Evolutionary conservation across 208 protist species (phyloP), one percentile per base, ranked within the genome.

Genomic region (Wallacemonas collosoma): DNA sequence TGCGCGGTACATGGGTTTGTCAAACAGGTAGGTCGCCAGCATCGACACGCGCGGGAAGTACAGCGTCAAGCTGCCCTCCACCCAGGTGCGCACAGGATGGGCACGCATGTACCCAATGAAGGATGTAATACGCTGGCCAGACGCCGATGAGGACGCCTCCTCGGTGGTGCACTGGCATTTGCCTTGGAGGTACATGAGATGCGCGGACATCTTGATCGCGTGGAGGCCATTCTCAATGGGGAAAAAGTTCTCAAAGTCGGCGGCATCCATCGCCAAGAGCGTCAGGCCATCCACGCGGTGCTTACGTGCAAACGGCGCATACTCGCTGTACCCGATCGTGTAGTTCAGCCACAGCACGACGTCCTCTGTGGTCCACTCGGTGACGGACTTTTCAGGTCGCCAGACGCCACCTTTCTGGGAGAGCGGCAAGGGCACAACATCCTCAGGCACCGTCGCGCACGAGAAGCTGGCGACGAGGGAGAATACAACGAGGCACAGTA

Each of bases 271-370:
- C 74, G 76, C 80, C 35, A 90, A 60, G 60, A 90, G 57, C 1
- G 81, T 90, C 15, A 78, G 73, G 43, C 85, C 85, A 66, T 90
- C 85, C 1, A 90, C 61, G 11, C 76, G 66, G 73, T 90, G 75
- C 61, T 84, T 84, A 17, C 77, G 79, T 48, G 85, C 44, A 66
- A 78, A 87, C 17, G 53, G 54, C 40, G 62, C 73, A 72, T 86
- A 87, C 75, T 90, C 85, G 53, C 78, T 15, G 71, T 85, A 90
- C 15, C 85, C 85, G 35, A 90, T 72, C 17, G 74, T 82, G 73
- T 80, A 62, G 53, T 82, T 82, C 77, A 90, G 79, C 85, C 85
- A 90, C 56, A 74, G 68, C 75, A 76, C 81, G 8, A 87, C 85
- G 61, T 90, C 81, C 2, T 39, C 53, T 14, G 79, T 75, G 1